These are phyloP conservation scores for Pseudopithomyces chartarum DNA, from an alignment of 2,329 filamentous ascomycete species.

Conservation along the genomic window DNA sequence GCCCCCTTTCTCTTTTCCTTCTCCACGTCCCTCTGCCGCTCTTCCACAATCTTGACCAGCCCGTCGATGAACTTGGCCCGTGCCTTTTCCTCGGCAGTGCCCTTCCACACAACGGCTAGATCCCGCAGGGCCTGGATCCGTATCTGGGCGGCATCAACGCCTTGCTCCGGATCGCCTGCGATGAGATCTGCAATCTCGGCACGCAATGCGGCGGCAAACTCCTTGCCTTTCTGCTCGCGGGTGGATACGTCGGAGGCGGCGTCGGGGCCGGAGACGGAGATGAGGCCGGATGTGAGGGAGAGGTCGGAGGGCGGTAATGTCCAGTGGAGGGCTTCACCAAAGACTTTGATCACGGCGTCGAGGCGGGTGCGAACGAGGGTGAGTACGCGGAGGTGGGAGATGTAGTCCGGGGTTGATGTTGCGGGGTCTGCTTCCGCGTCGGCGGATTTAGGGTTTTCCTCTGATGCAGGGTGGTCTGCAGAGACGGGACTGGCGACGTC, in stretches of 20 bases:
- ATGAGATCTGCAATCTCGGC: constrained; percentile 75
- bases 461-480: constrained; percentile 4
- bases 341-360: constrained; percentile 86
- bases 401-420: constrained; percentile 53
- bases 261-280: constrained; percentile 87
- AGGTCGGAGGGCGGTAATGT: constrained; percentile 86
- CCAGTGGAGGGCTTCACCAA: constrained; percentile 96
- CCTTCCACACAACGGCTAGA: constrained; percentile 84
- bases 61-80: constrained; percentile 80
- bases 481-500: constrained; percentile 8
- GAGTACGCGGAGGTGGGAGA: constrained; percentile 80
- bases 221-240: constrained; percentile 85
- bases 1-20: constrained; percentile 35
- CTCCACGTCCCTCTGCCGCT: constrained; percentile 59
- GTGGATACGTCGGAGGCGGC: constrained; percentile 68
- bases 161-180: constrained; percentile 57
- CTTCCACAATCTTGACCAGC: constrained; percentile 81
- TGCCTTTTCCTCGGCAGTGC: constrained; percentile 93
- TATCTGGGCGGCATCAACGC: constrained; percentile 73
- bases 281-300: constrained; percentile 81
- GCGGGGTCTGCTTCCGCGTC: constrained; percentile 11
- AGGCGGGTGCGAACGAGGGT: constrained; percentile 82
- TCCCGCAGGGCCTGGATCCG: constrained; percentile 79
- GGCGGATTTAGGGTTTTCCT: neutral
- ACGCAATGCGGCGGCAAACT: constrained; percentile 72